These are phyloP conservation scores for Sporobolomyces roseus DNA, from an alignment of 768 basidiomycete genomes.

Conservation along the genomic window DNA sequence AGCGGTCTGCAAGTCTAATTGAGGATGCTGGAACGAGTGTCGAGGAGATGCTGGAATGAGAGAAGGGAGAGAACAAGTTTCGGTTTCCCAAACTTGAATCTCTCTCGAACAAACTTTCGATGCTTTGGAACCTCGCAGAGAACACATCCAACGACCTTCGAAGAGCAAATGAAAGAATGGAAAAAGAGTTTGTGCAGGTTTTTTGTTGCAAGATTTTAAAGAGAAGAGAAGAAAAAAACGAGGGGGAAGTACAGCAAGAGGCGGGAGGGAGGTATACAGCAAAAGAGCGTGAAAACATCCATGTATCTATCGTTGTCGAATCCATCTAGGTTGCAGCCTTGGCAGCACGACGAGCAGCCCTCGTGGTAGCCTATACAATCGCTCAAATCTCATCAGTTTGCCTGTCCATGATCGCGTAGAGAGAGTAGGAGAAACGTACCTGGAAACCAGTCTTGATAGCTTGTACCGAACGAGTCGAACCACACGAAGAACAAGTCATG, in stretches of 20 bases:
- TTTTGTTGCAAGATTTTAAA: slow-evolving; percentile 50
- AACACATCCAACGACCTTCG: too few species aligned
- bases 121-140: too few species aligned
- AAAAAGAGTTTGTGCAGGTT: slow-evolving; percentile 1
- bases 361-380: slow-evolving; percentile 13
- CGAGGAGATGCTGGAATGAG: too few species aligned
- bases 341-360: slow-evolving; percentile 22
- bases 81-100: too few species aligned
- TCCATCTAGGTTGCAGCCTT: slow-evolving; percentile 3
- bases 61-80: too few species aligned
- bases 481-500: slow-evolving; percentile 82
- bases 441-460: slow-evolving; percentile 89
- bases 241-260: not conserved
- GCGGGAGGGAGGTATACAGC: not conserved
- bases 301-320: not conserved
- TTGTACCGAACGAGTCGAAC: slow-evolving; percentile 83
- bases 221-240: not conserved
- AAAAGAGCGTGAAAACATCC: not conserved
- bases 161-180: not conserved
- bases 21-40: too few species aligned
- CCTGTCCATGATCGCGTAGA: too few species aligned
- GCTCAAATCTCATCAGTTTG: too few species aligned
- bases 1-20: too few species aligned
- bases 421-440: not conserved
- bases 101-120: too few species aligned